phyloP scores from a whole-genome alignment of 345 rosid genomes.

The Mercurialis annua region DNA sequence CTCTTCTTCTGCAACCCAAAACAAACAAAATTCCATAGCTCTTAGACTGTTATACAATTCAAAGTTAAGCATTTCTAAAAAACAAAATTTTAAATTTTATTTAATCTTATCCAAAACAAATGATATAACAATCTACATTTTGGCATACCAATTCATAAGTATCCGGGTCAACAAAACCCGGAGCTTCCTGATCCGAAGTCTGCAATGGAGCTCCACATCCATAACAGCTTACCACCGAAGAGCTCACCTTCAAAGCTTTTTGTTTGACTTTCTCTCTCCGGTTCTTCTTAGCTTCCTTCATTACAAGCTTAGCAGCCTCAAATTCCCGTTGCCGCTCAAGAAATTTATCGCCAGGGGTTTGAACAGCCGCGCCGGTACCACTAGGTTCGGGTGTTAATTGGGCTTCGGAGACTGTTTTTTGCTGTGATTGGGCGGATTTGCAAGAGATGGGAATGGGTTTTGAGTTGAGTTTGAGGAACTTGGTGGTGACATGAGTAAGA shows the following conservation, averaged over 20 bases:
- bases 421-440: slow-evolving; percentile 32
- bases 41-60: no score
- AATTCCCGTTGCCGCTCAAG: slow-evolving; percentile 54
- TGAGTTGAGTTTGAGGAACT: slow-evolving; percentile 25
- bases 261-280: slow-evolving; percentile 32
- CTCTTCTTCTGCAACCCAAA: slow-evolving; percentile 72
- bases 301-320: slow-evolving; percentile 49
- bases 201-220: slow-evolving; percentile 98
- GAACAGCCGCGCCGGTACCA: slow-evolving; percentile 73
- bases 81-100: background rate
- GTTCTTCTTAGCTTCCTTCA: slow-evolving; percentile 48
- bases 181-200: slow-evolving; percentile 64
- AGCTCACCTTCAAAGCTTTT: slow-evolving; percentile 36
- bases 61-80: no score
- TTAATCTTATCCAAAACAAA: background rate
- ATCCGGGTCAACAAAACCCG: slow-evolving; percentile 64
- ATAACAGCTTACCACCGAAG: slow-evolving; percentile 56
- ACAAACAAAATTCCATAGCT: background rate
- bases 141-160: slow-evolving; percentile 67
- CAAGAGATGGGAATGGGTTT: slow-evolving; percentile 31
- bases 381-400: slow-evolving; percentile 35
- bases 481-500: slow-evolving; percentile 28
- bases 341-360: slow-evolving; percentile 70
- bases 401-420: slow-evolving; percentile 24
- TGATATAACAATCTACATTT: background rate